A percentile compares a stretch with the other conserved stretches of the same genome.
phyloP scores from a whole-genome alignment of 2,329 filamentous ascomycete species.

The Talaromyces rugulosus region DNA sequence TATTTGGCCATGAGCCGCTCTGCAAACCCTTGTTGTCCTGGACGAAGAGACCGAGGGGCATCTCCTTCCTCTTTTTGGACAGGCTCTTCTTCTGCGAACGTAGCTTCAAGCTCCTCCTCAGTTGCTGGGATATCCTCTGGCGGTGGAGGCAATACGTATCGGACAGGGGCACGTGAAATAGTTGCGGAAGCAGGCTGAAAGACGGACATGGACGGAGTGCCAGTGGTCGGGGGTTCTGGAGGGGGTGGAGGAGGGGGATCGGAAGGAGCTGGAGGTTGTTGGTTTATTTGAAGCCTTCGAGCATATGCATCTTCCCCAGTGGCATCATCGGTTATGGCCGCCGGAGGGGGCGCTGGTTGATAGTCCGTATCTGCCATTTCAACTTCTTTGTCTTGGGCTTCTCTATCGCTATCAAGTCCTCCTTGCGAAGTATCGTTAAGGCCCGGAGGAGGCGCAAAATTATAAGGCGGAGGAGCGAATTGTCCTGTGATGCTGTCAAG shows the following conservation, averaged over 20 bases:
- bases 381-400: slow-evolving; percentile 7
- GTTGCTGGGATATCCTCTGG: slow-evolving; percentile 51
- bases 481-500: slow-evolving; percentile 29
- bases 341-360: slow-evolving; percentile 38
- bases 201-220: slow-evolving; percentile 34
- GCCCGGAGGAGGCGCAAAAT: slow-evolving; percentile 51
- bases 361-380: slow-evolving; percentile 11
- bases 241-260: slow-evolving; percentile 24
- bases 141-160: slow-evolving; percentile 58
- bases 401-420: slow-evolving; percentile 9
- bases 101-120: slow-evolving; percentile 49
- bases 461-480: slow-evolving; percentile 47
- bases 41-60: slow-evolving; percentile 58
- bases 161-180: slow-evolving; percentile 74
- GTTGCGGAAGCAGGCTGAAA: slow-evolving; percentile 47
- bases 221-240: slow-evolving; percentile 21
- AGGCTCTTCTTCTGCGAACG: slow-evolving; percentile 36
- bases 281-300: slow-evolving; percentile 56
- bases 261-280: slow-evolving; percentile 21
- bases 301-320: slow-evolving; percentile 68
- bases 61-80: slow-evolving; percentile 34
- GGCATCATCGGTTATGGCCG: slow-evolving; percentile 51
- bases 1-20: slow-evolving; percentile 88
- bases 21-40: slow-evolving; percentile 80
- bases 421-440: slow-evolving; percentile 34